Percentiles rank a stretch among this genome's conserved stretches.
Evolutionary conservation across 768 basidiomycete genomes (phyloP).

Genomic region (Multifurca ochricompacta): DNA sequence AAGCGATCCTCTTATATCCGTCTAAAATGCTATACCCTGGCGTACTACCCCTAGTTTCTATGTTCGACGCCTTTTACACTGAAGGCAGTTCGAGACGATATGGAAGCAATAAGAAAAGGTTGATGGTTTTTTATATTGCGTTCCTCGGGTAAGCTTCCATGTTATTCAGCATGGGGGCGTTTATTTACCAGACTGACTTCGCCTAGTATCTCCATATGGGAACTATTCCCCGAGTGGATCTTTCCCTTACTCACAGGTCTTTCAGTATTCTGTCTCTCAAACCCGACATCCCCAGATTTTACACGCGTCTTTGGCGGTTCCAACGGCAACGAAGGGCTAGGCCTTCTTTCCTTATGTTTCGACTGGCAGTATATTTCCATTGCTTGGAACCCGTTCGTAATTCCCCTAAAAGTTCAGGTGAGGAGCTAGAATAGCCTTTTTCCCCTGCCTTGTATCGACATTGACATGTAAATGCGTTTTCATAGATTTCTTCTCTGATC

Average conservation of each 20-base stretch:
- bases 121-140: constrained; percentile 44
- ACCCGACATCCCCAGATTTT: constrained; percentile 21
- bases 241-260: constrained; percentile 25
- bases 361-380: constrained; percentile 26
- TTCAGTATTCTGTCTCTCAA: constrained; percentile 27
- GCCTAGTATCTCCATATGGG: constrained; percentile 29
- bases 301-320: constrained; percentile 23
- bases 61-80: constrained; percentile 42
- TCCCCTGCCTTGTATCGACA: neutral
- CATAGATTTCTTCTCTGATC: constrained; percentile 38
- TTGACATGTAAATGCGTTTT: neutral
- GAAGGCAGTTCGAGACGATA: constrained; percentile 27
- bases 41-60: constrained; percentile 39
- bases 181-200: neutral
- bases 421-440: neutral
- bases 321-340: constrained; percentile 24
- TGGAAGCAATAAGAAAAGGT: constrained; percentile 30
- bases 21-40: constrained; percentile 46
- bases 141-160: constrained; percentile 27
- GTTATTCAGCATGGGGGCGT: neutral
- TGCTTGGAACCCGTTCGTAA: constrained; percentile 40
- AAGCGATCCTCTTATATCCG: constrained; percentile 42
- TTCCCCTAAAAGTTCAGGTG: constrained; percentile 44
- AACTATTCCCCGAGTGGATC: constrained; percentile 19
- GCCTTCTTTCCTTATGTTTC: constrained; percentile 24